These are phyloP conservation scores for Suhomyces kilbournensis DNA, from an alignment of 805 yeast genomes.

Conservation along the genomic window DNA sequence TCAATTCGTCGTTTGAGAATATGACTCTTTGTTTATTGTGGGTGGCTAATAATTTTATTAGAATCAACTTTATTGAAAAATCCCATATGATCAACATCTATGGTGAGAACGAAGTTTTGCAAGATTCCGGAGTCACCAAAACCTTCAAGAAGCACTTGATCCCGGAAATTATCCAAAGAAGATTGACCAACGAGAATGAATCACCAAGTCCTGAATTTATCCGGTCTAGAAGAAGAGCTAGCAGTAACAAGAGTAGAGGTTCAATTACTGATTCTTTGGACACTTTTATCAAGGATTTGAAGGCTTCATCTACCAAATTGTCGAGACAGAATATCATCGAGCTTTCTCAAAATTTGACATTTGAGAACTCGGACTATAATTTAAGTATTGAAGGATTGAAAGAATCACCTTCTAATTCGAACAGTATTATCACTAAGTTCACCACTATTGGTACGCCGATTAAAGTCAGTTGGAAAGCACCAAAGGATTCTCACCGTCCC, in stretches of 20 bases:
- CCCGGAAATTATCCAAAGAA: constrained; percentile 37
- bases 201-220: constrained; percentile 12
- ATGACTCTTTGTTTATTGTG: constrained; percentile 53
- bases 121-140: constrained; percentile 50
- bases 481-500: constrained; percentile 39
- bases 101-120: constrained; percentile 58
- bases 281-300: constrained; percentile 41
- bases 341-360: constrained; percentile 38
- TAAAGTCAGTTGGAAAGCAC: constrained; percentile 52
- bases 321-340: constrained; percentile 36
- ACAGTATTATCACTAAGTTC: constrained; percentile 9
- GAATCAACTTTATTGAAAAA: constrained; percentile 71
- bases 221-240: constrained; percentile 17
- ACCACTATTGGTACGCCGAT: constrained; percentile 52
- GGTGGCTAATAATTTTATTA: constrained; percentile 62
- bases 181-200: constrained; percentile 19
- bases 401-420: not conserved
- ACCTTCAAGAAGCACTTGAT: constrained; percentile 42
- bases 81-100: constrained; percentile 75
- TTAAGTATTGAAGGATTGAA: constrained; percentile 23
- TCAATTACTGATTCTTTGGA: constrained; percentile 46
- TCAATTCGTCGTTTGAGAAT: constrained; percentile 50
- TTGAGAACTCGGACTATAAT: constrained; percentile 35
- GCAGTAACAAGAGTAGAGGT: constrained; percentile 19
- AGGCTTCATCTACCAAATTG: constrained; percentile 30